These are phyloP conservation scores for Kwoniella dendrophila DNA, from an alignment of 768 basidiomycete genomes.

Conservation along the genomic window DNA sequence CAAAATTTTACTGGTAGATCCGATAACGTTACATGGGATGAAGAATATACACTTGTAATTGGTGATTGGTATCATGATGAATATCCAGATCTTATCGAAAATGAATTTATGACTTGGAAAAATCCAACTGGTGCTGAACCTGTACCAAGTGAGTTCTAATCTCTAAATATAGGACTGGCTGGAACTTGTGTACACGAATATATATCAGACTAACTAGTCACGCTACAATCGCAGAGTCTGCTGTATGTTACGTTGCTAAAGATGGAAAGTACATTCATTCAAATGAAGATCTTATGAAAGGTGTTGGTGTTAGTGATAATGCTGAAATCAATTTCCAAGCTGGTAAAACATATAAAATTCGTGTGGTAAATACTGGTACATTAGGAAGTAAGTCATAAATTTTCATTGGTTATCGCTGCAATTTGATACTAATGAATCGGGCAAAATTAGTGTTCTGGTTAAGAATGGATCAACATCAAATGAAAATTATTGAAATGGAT, in stretches of 20 bases:
- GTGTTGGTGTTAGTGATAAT: constrained; percentile 74
- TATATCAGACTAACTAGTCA: no score
- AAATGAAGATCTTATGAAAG: constrained; percentile 61
- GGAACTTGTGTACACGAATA: no score
- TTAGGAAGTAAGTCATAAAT: constrained; percentile 41
- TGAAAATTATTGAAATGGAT: constrained; percentile 58
- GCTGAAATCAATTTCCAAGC: constrained; percentile 79
- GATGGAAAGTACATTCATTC: constrained; percentile 68
- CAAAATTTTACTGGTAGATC: constrained; percentile 53
- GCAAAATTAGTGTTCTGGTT: constrained; percentile 53
- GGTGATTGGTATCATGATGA: constrained; percentile 91
- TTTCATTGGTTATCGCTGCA: neutral
- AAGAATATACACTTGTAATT: constrained; percentile 82
- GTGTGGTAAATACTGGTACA: constrained; percentile 78
- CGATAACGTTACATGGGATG: constrained; percentile 70
- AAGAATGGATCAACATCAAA: constrained; percentile 57
- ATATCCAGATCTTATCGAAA: constrained; percentile 63
- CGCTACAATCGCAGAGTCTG: no score
- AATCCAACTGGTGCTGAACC: constrained; percentile 87
- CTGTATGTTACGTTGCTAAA: constrained; percentile 79
- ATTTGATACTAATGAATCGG: constrained; percentile 5
- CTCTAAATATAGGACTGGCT: neutral
- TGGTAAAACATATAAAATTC: constrained; percentile 86
- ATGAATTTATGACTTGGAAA: constrained; percentile 65
- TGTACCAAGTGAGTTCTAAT: constrained; percentile 65